A percentile compares a stretch with the other conserved stretches of the same genome.
phyloP scores from a whole-genome alignment of 2,329 filamentous ascomycete species.

The Colletotrichum liriopes region DNA sequence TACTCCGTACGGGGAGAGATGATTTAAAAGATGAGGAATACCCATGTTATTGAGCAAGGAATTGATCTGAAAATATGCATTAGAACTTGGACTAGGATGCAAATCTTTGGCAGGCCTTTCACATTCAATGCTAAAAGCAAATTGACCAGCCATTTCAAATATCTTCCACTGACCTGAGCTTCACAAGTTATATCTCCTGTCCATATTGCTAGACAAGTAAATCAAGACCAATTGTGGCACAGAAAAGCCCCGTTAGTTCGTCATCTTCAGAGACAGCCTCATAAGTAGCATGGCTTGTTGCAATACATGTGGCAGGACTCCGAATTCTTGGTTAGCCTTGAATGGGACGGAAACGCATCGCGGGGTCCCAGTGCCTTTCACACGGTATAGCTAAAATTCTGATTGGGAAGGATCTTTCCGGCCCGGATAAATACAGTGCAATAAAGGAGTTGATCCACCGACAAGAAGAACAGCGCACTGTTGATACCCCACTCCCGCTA shows the following conservation, averaged over 20 bases:
- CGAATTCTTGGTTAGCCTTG: background rate
- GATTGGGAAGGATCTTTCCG: background rate
- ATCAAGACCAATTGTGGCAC: background rate
- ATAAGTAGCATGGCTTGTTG: background rate
- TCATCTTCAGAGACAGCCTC: background rate
- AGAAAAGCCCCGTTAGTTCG: background rate
- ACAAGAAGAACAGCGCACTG: slow-evolving; percentile 9
- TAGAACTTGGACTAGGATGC: background rate
- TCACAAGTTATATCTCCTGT: background rate
- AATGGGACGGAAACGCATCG: background rate
- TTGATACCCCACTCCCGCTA: slow-evolving; percentile 3
- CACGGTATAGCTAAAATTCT: slow-evolving; percentile 23
- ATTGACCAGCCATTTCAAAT: too few relatives aligned
- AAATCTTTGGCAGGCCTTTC: too few relatives aligned
- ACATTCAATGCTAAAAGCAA: background rate
- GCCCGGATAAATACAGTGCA: slow-evolving; percentile 41
- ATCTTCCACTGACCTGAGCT: slow-evolving; percentile 17
- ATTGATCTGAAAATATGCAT: background rate
- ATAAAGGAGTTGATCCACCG: rapidly evolving
- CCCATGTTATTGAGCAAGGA: slow-evolving; percentile 62
- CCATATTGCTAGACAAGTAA: background rate
- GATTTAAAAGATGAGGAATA: slow-evolving; percentile 69
- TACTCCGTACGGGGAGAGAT: slow-evolving; percentile 68
- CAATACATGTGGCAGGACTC: background rate
- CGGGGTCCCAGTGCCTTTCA: slow-evolving; percentile 11